Conservation (phyloP, 306 rosid species). For the Lotus japonicus region DNA sequence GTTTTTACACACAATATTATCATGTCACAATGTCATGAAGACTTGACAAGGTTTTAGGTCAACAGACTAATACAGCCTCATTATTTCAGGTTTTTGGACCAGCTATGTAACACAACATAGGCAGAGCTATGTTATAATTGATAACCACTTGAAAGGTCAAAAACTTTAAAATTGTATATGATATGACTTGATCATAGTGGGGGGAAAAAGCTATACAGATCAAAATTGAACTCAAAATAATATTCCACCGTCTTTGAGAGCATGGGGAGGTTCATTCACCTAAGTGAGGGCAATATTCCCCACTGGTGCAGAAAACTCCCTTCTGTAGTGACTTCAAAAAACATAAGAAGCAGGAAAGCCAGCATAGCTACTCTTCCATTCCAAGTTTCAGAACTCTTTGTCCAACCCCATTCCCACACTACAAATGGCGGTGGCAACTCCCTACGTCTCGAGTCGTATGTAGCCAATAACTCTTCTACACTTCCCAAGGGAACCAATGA, state of each 20-base stretch:
- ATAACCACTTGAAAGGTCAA: too few relatives aligned
- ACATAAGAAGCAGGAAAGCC: conserved; percentile 65
- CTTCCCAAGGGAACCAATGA: conserved; percentile 81
- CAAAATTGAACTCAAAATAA: conserved; percentile 1
- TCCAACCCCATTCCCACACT: conserved; percentile 90
- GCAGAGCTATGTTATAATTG: too few relatives aligned
- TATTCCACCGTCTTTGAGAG: neutral
- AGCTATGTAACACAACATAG: too few relatives aligned
- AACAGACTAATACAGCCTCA: too few relatives aligned
- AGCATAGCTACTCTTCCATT: conserved; percentile 87
- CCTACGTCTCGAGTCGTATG: conserved; percentile 73
- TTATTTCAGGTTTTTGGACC: too few relatives aligned
- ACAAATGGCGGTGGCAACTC: conserved; percentile 76
- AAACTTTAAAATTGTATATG: too few relatives aligned
- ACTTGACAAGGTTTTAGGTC: too few relatives aligned
- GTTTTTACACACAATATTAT: too few relatives aligned
- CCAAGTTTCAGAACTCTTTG: conserved; percentile 89
- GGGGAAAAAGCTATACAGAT: neutral
- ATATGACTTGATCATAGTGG: neutral
- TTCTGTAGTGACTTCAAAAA: conserved; percentile 68
- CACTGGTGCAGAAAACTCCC: conserved; percentile 74
- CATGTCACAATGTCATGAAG: too few relatives aligned
- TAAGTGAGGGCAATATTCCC: conserved; percentile 57
- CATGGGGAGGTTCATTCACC: conserved; percentile 22
- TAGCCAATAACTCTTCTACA: conserved; percentile 74